These are phyloP conservation scores for Staphylotrichum longicolle DNA, from an alignment of 495 filamentous ascomycete genomes.

Conservation along the genomic window DNA sequence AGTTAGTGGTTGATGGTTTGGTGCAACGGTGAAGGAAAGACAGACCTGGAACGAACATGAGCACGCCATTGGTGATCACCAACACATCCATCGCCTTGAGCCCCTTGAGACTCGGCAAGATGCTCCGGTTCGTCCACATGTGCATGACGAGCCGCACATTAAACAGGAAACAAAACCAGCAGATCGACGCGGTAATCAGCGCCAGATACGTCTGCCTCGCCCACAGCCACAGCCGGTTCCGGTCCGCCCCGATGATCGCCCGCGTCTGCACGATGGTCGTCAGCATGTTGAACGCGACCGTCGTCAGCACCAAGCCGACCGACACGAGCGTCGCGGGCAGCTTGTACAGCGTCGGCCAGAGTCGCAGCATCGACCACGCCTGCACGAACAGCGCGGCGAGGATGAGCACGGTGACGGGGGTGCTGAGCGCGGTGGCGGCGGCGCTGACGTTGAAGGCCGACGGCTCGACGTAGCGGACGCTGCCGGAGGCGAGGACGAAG, in stretches of 20 bases:
- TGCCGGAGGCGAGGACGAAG: conserved; percentile 58
- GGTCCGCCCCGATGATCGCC: conserved; percentile 42
- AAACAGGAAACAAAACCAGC: conserved; percentile 74
- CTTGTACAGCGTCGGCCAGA: conserved; percentile 40
- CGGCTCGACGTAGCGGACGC: conserved; percentile 51
- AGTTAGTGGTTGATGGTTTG: conserved; percentile 13
- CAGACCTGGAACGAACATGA: conserved; percentile 74
- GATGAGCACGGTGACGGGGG: conserved; percentile 60
- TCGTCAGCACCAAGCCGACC: conserved; percentile 49
- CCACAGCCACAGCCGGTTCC: conserved; percentile 32
- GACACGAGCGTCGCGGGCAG: conserved; percentile 50
- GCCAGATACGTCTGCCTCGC: conserved; percentile 55
- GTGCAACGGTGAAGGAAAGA: conserved; percentile 18
- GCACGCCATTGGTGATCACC: conserved; percentile 38
- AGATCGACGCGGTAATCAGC: conserved; percentile 62
- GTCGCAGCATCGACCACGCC: conserved; percentile 60
- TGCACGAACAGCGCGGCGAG: conserved; percentile 71
- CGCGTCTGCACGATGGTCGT: conserved; percentile 56
- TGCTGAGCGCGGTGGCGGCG: conserved; percentile 50
- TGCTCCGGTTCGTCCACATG: conserved; percentile 33
- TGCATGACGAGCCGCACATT: conserved; percentile 62
- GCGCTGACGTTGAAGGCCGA: conserved; percentile 53
- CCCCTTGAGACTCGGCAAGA: conserved; percentile 31
- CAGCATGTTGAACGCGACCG: conserved; percentile 60
- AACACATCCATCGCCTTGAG: conserved; percentile 41